These are phyloP conservation scores for Rhynchosporium agropyri DNA, from an alignment of 2,329 filamentous ascomycete genomes.

Conservation along the genomic window DNA sequence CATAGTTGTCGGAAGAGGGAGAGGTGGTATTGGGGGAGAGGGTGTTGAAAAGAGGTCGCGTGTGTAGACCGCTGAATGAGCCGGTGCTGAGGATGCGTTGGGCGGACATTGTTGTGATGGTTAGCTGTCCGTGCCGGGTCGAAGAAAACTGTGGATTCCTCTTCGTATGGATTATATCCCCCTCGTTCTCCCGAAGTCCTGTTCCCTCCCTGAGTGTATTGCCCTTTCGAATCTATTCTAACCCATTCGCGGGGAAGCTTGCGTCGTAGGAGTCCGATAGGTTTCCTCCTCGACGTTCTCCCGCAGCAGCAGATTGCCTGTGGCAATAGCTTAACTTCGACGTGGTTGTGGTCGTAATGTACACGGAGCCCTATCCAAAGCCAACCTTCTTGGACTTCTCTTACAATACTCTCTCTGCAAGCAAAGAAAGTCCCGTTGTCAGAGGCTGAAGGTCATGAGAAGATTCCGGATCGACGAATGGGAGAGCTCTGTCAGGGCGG, in stretches of 20 bases:
- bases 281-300: background rate
- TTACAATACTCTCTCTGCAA: background rate
- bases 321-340: background rate
- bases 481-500: constrained; percentile 3
- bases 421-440: background rate
- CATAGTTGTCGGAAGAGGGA: constrained; percentile 32
- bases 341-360: background rate
- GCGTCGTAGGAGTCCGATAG: background rate
- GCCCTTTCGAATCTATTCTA: background rate
- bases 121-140: constrained; percentile 8
- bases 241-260: background rate
- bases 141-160: background rate
- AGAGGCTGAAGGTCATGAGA: background rate
- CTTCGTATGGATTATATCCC: background rate
- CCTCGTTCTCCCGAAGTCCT: background rate
- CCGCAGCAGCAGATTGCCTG: background rate
- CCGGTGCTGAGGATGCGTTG: constrained; percentile 51
- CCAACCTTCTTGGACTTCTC: background rate
- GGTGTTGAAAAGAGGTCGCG: constrained; percentile 42
- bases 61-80: constrained; percentile 62
- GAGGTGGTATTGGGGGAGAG: background rate
- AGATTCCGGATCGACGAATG: constrained; percentile 11
- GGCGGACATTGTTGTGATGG: constrained; percentile 15
- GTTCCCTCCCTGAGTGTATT: background rate
- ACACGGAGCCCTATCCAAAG: background rate